A percentile compares a stretch with the other conserved stretches of the same genome.
phyloP scores from a whole-genome alignment of 2,329 filamentous ascomycete genomes.

The Calycina herbarum region DNA sequence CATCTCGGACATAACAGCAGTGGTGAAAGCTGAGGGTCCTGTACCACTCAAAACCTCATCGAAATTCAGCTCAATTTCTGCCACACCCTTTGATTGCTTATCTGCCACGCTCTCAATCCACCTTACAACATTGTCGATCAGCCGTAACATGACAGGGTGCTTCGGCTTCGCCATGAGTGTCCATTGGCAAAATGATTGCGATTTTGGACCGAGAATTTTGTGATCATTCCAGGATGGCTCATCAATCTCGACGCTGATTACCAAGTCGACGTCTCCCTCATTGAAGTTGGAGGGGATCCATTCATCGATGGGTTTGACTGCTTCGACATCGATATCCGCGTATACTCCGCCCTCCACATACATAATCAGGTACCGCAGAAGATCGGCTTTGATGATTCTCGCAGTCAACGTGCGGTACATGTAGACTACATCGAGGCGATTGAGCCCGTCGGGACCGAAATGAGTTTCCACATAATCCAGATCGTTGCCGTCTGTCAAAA shows the following conservation, averaged over 20 bases:
- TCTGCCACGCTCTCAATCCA: constrained; percentile 61
- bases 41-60: constrained; percentile 70
- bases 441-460: constrained; percentile 51
- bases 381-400: constrained; percentile 66
- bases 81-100: constrained; percentile 56
- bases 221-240: constrained; percentile 63
- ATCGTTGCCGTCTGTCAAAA: constrained; percentile 64
- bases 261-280: constrained; percentile 60
- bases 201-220: constrained; percentile 65
- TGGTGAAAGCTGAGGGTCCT: constrained; percentile 66
- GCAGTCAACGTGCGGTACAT: constrained; percentile 60
- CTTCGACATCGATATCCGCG: constrained; percentile 59
- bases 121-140: constrained; percentile 66
- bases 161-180: constrained; percentile 68
- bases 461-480: constrained; percentile 66
- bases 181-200: constrained; percentile 70
- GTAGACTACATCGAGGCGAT: constrained; percentile 62
- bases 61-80: constrained; percentile 63
- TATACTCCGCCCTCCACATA: constrained; percentile 56
- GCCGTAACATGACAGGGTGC: constrained; percentile 64
- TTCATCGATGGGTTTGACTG: constrained; percentile 49
- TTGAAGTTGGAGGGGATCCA: constrained; percentile 64
- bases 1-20: constrained; percentile 63
- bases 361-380: constrained; percentile 67
- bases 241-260: constrained; percentile 70